These are phyloP conservation scores for Aquilaria malaccensis DNA, from an alignment of 345 rosid species.

Conservation along the genomic window DNA sequence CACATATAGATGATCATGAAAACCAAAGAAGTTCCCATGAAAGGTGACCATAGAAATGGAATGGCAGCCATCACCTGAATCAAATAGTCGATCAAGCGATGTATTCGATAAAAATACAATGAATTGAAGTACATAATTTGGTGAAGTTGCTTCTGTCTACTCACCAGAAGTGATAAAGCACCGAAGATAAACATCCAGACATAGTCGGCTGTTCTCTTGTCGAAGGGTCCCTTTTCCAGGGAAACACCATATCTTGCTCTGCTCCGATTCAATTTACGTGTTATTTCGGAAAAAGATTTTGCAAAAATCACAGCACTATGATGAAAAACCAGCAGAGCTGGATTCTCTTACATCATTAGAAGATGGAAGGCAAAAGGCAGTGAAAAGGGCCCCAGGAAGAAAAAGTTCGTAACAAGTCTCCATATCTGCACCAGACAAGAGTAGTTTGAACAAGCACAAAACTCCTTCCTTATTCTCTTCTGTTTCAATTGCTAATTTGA, in stretches of 20 bases:
- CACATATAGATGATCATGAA: conserved; percentile 57
- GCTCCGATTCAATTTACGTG: neutral
- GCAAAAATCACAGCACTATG: neutral
- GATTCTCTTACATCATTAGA: conserved; percentile 39
- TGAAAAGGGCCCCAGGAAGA: conserved; percentile 53
- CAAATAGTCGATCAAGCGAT: neutral
- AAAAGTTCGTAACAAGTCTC: conserved; percentile 56
- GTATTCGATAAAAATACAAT: neutral
- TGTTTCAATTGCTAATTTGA: neutral
- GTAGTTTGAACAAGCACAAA: neutral
- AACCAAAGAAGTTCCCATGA: conserved; percentile 48
- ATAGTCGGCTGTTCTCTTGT: conserved; percentile 62
- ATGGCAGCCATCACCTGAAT: conserved; percentile 37
- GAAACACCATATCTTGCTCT: conserved; percentile 61
- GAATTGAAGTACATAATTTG: neutral
- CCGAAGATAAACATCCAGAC: conserved; percentile 69
- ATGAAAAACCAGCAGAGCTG: neutral
- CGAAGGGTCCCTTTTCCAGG: conserved; percentile 56
- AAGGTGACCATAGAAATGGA: conserved; percentile 36
- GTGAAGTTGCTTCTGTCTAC: neutral
- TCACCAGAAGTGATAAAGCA: conserved; percentile 56
- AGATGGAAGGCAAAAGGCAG: conserved; percentile 44
- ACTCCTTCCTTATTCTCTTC: neutral
- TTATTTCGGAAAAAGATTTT: too few species aligned
- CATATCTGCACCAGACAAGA: conserved; percentile 35